Base-by-base conservation (phyloP, 2,329 filamentous ascomycete genomes). In the Aspergillus sp. region DNA sequence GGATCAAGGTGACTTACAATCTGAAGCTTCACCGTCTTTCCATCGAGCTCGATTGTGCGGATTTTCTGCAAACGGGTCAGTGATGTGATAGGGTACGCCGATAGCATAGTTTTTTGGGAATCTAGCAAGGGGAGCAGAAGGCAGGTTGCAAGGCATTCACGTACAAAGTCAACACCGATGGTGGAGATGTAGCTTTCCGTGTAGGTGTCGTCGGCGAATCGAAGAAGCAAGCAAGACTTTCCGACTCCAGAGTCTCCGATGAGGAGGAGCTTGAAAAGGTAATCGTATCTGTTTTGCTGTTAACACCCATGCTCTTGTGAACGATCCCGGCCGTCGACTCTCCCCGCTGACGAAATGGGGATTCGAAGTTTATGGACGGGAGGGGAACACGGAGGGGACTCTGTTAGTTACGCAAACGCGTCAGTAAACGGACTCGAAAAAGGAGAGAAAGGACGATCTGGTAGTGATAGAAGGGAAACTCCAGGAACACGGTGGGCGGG, bases 191-290 rank as follows among this genome's bases (percentile, higher is more conserved):
- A 99, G 75, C 90, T 95, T 81, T 97, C 94, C 57, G 94, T 99
- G 82, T 97, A 99, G 76, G 94, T 97, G 72, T 96, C 92, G 74
- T 96, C 94, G 72, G 94, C 94, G 73, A 99, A 99, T 80, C 94
- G 91, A 73, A 99, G 83, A 65, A 99, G 83, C 80, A 99, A 77
- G 79, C 94, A 99, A 72, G 94, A 99, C 88, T 99, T 99, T 88
- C 94, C 94, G 71, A 99, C 94, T 86, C 94, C 94, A 76, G 94
- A 99, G 77, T 99, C 94, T 78, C 94, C 94, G 86, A 99, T 99
- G 82, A 99, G 93, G 78, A 99, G 90, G 64, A 99, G 91, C 87
- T 99, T 99, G 87, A 99, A 99, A 72, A 99, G 91, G 78, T 99
- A 99, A 76, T 99, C 94, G 89, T 99, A 99, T 94, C 94, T 97